Evolutionary conservation across 192 early-diverging fungal genomes (phyloP).

Genomic region (Linnemannia exigua): DNA sequence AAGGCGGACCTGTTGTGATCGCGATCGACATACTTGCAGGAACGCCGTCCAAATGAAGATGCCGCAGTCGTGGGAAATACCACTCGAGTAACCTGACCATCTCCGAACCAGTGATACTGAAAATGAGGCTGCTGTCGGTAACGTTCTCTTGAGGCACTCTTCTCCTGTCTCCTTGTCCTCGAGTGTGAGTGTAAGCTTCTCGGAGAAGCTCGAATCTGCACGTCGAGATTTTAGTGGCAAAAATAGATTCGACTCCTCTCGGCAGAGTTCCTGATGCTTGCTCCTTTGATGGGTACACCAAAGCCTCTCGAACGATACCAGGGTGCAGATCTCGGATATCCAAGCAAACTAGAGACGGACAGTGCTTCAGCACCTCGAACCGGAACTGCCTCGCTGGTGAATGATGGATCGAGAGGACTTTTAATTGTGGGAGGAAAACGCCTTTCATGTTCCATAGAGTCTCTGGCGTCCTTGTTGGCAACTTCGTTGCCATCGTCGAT

Average conservation of each 20-base stretch:
- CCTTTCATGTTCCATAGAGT: conserved; percentile 8
- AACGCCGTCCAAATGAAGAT: conserved; percentile 15
- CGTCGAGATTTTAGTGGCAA: not conserved
- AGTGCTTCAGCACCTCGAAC: conserved; percentile 9
- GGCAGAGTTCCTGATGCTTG: not conserved
- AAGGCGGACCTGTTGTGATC: not conserved
- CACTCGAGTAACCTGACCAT: not conserved
- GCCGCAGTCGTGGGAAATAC: not conserved
- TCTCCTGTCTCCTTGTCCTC: too few species aligned
- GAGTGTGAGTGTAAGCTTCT: not conserved
- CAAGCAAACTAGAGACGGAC: not conserved
- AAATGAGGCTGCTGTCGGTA: too few species aligned
- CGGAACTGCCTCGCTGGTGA: conserved; percentile 6
- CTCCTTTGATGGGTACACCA: not conserved
- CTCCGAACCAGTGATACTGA: not conserved
- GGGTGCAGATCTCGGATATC: conserved; percentile 4
- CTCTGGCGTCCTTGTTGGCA: too few species aligned
- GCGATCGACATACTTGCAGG: not conserved
- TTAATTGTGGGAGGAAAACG: not conserved
- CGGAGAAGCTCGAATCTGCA: not conserved
- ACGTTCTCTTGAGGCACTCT: too few species aligned
- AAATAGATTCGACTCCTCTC: not conserved
- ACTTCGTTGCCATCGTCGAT: too few species aligned
- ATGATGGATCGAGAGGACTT: conserved; percentile 11
- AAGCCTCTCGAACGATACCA: not conserved